Conservation (phyloP, 2,329 filamentous ascomycete genomes). For the Mycosphaerella sp. region DNA sequence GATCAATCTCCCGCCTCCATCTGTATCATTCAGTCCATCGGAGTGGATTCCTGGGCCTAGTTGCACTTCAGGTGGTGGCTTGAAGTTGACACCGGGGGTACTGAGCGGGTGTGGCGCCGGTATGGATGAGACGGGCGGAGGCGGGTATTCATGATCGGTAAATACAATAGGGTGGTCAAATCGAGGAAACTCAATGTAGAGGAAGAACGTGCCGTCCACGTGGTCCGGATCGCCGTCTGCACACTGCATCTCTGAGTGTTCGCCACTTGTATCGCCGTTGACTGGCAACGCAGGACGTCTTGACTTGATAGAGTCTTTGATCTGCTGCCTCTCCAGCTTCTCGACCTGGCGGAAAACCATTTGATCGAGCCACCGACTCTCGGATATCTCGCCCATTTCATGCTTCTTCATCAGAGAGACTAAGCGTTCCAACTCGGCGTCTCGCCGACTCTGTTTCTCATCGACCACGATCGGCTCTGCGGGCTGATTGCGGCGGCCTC, state of each 20-base stretch:
- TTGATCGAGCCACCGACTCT: conserved; percentile 92
- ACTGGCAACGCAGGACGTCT: not conserved
- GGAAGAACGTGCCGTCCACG: conserved; percentile 63
- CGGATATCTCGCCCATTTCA: conserved; percentile 91
- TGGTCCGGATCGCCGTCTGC: conserved; percentile 38
- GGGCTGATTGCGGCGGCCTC: conserved; percentile 42
- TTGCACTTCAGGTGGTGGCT: conserved; percentile 79
- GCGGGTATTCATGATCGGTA: conserved; percentile 84
- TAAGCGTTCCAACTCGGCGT: conserved; percentile 77
- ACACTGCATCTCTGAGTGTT: conserved; percentile 14
- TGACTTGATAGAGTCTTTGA: conserved; percentile 34
- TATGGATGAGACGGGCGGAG: conserved; percentile 73
- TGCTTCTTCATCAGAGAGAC: conserved; percentile 93
- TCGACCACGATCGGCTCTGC: conserved; percentile 55
- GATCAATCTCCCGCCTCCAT: conserved; percentile 60
- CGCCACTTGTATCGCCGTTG: conserved; percentile 9
- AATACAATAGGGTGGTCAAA: conserved; percentile 97
- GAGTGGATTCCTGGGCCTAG: conserved; percentile 84
- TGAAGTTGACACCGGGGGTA: conserved; percentile 64
- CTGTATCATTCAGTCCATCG: conserved; percentile 46
- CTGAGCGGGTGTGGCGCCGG: conserved; percentile 44
- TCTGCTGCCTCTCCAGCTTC: conserved; percentile 47
- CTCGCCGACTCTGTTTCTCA: conserved; percentile 31
- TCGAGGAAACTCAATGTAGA: conserved; percentile 85
- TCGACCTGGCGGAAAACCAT: conserved; percentile 88